Evolutionary conservation across 2,329 filamentous ascomycete genomes (phyloP).

Genomic region (Ampelomyces quisqualis): DNA sequence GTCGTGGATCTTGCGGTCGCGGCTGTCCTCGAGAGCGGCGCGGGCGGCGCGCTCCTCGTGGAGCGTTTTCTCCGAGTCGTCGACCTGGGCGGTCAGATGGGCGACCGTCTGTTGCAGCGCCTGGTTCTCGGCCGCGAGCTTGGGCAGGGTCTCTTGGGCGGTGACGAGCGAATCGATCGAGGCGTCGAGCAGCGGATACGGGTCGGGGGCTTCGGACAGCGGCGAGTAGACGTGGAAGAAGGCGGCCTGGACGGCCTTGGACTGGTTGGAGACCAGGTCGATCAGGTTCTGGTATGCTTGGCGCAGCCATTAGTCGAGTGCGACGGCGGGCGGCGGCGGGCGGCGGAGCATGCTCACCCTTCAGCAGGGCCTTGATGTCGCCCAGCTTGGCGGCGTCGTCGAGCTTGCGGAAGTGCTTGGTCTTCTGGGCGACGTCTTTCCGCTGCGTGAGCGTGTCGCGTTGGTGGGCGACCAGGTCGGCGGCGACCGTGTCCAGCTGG

Average conservation of each 20-base stretch:
- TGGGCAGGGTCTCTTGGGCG: slow-evolving; percentile 88
- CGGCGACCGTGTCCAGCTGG: slow-evolving; percentile 87
- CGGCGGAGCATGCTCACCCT: slow-evolving; percentile 57
- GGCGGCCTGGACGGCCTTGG: slow-evolving; percentile 87
- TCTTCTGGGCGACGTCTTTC: slow-evolving; percentile 98
- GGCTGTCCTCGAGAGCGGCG: slow-evolving; percentile 71
- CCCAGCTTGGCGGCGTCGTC: slow-evolving; percentile 83
- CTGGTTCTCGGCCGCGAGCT: slow-evolving; percentile 83
- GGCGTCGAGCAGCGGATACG: slow-evolving; percentile 92
- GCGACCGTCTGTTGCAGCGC: slow-evolving; percentile 78
- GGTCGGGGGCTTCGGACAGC: slow-evolving; percentile 92
- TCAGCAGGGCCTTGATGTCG: slow-evolving; percentile 87
- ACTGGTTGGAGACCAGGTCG: slow-evolving; percentile 92
- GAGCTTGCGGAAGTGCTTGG: slow-evolving; percentile 93
- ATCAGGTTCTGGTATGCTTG: slow-evolving; percentile 98
- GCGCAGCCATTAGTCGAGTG: slow-evolving; percentile 26
- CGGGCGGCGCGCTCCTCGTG: slow-evolving; percentile 73
- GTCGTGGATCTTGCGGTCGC: slow-evolving; percentile 81
- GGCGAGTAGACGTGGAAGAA: slow-evolving; percentile 93
- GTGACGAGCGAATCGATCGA: slow-evolving; percentile 92
- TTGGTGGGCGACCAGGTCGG: slow-evolving; percentile 90
- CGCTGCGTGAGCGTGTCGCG: slow-evolving; percentile 93
- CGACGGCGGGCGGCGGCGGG: background rate
- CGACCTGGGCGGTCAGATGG: slow-evolving; percentile 75
- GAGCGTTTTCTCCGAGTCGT: slow-evolving; percentile 77